Percentiles rank a stretch among this genome's conserved stretches.
phyloP scores from a whole-genome alignment of 2,329 filamentous ascomycete genomes.

The Apiospora kogelbergensis region DNA sequence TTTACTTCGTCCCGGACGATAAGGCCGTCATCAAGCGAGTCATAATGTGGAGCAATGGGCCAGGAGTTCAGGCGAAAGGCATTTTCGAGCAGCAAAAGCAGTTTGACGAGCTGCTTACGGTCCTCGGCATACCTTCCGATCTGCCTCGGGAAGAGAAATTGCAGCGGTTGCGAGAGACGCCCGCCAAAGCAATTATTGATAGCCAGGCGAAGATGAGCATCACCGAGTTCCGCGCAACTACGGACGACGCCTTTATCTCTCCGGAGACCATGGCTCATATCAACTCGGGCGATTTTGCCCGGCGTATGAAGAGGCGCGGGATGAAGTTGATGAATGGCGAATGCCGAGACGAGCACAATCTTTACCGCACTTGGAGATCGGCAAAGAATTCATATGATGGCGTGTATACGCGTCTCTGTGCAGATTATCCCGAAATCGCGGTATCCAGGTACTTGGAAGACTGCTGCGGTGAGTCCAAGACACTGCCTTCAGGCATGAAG shows the following conservation, averaged over 20 bases:
- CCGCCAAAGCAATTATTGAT: constrained; percentile 9
- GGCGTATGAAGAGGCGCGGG: constrained; percentile 16
- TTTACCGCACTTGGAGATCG: constrained; percentile 15
- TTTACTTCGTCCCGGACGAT: constrained; percentile 41
- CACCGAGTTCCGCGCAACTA: constrained; percentile 14
- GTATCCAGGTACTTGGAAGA: constrained; percentile 7
- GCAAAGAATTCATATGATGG: constrained; percentile 12
- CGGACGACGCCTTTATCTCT: constrained; percentile 12
- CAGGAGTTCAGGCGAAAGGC: constrained; percentile 16
- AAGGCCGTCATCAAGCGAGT: constrained; percentile 49
- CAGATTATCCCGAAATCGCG: constrained; percentile 12
- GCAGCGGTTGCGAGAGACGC: background rate
- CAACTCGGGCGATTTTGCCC: constrained; percentile 14
- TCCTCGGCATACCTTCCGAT: constrained; percentile 9
- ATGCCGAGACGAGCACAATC: constrained; percentile 14
- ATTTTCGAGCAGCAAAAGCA: constrained; percentile 18
- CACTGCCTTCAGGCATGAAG: constrained; percentile 6
- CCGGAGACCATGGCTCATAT: constrained; percentile 10
- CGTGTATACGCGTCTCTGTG: constrained; percentile 11
- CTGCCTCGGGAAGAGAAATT: constrained; percentile 9
- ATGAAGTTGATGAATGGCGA: constrained; percentile 17
- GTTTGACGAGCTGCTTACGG: constrained; percentile 15
- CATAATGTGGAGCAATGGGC: constrained; percentile 39
- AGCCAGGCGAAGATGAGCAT: constrained; percentile 13
- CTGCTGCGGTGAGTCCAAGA: constrained; percentile 7